Evolutionary conservation across 2,329 filamentous ascomycete species (phyloP).

Genomic region (Monilinia fructigena): DNA sequence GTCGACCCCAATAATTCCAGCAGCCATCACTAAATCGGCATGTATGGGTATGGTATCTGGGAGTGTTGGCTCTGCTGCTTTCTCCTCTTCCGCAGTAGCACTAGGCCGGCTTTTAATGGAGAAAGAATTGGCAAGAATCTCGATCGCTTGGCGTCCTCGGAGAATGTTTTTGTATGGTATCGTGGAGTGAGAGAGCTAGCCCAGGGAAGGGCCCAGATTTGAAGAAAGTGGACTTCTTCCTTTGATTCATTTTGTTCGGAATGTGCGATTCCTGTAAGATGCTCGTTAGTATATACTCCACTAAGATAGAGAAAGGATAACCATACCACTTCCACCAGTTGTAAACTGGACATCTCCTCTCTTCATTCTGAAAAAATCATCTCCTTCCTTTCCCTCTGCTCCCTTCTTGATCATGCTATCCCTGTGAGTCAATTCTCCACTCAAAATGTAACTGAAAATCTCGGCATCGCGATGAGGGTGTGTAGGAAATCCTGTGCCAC

Average conservation of each 20-base stretch:
- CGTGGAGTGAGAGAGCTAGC: constrained; percentile 67
- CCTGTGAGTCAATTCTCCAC: constrained; percentile 81
- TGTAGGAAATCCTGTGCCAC: constrained; percentile 75
- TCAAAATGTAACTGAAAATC: constrained; percentile 87
- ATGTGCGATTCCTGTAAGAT: constrained; percentile 62
- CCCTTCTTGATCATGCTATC: constrained; percentile 79
- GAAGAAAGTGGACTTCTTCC: constrained; percentile 75
- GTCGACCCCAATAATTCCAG: constrained; percentile 67
- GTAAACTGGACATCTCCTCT: constrained; percentile 88
- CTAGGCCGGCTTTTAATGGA: constrained; percentile 65
- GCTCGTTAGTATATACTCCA: constrained; percentile 26
- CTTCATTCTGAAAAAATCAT: constrained; percentile 68
- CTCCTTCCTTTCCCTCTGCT: constrained; percentile 51
- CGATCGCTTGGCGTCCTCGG: constrained; percentile 69
- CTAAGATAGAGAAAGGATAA: neutral
- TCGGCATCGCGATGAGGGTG: constrained; percentile 85
- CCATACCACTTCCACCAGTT: constrained; percentile 70
- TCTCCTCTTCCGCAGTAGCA: constrained; percentile 62
- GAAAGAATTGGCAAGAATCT: constrained; percentile 75
- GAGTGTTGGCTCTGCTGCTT: constrained; percentile 59
- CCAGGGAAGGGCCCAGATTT: constrained; percentile 86
- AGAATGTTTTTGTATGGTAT: constrained; percentile 74
- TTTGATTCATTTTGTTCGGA: constrained; percentile 78
- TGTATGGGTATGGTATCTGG: constrained; percentile 76
- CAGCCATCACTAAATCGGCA: constrained; percentile 80